Evolutionary conservation across 1,284 basidiomycete species (phyloP).

Genomic region (Cryptococcus sp.): DNA sequence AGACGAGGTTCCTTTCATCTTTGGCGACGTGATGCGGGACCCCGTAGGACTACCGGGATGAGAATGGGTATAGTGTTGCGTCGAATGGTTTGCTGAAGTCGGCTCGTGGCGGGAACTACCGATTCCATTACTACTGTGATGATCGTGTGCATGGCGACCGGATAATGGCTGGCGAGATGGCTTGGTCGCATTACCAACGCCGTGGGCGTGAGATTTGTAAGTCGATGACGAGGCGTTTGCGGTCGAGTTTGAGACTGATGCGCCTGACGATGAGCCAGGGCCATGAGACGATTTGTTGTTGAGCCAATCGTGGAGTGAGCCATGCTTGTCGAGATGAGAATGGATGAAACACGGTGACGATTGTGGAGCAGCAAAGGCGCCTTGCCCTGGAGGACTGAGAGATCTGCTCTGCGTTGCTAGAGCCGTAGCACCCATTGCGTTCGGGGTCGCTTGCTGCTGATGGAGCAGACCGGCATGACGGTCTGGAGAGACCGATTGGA

Average conservation of each 20-base stretch:
- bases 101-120: no score
- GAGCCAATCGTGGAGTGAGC: constrained; percentile 49
- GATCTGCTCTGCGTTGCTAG: not conserved
- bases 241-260: constrained; percentile 1
- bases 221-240: constrained; percentile 1
- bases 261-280: constrained; percentile 3
- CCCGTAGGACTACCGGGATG: constrained; percentile 13
- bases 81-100: not conserved
- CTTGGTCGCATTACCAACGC: constrained; percentile 14
- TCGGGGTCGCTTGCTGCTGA: not conserved
- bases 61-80: constrained; percentile 6
- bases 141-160: not conserved
- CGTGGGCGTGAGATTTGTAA: not conserved
- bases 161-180: constrained; percentile 12
- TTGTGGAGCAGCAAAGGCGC: constrained; percentile 8
- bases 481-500: constrained; percentile 19
- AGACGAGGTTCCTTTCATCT: constrained; percentile 9
- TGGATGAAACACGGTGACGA: constrained; percentile 54
- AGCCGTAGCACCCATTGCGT: not conserved
- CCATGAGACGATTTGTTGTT: constrained; percentile 20
- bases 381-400: constrained; percentile 8
- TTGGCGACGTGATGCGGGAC: constrained; percentile 19
- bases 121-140: not conserved
- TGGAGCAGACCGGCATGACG: not conserved
- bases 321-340: constrained; percentile 52